Conservation (phyloP, 2,329 filamentous ascomycete species). For the Albifimbria verrucaria region DNA sequence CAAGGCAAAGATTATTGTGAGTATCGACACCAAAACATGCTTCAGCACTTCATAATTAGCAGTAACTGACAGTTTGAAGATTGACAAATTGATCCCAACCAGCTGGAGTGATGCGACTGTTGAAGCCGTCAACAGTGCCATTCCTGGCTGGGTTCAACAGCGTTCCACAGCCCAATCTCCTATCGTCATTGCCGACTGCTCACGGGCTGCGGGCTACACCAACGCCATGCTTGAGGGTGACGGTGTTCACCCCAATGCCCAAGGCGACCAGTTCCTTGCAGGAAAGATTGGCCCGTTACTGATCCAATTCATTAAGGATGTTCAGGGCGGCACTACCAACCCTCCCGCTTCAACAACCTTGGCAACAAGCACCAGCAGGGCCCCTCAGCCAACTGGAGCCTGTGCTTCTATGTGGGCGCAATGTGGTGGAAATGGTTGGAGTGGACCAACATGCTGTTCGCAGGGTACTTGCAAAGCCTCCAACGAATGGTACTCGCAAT, state of each 20-base stretch:
- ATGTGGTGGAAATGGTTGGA: background rate
- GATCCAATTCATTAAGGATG: constrained; percentile 24
- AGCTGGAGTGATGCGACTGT: constrained; percentile 21
- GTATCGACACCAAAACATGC: constrained; percentile 4
- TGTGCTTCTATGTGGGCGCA: background rate
- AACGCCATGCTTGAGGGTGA: constrained; percentile 27
- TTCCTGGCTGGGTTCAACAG: constrained; percentile 32
- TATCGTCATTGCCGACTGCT: constrained; percentile 35
- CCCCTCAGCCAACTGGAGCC: background rate
- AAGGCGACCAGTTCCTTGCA: constrained; percentile 30
- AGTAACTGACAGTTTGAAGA: background rate
- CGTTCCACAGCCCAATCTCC: constrained; percentile 34
- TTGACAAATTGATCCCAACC: constrained; percentile 1
- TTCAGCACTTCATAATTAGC: background rate
- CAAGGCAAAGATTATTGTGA: constrained; percentile 37
- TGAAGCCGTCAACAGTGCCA: constrained; percentile 29
- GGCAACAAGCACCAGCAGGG: background rate
- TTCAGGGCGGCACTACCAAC: background rate
- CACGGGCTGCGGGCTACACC: constrained; percentile 27
- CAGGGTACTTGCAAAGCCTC: background rate
- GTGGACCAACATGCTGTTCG: background rate
- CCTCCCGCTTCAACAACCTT: background rate
- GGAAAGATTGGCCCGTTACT: constrained; percentile 25
- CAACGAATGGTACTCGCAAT: constrained; percentile 1
- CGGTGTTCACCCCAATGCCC: constrained; percentile 35